Evolutionary conservation across 148 eudicot species (phyloP), one percentile per base, ranked within the genome.

Genomic region (Linanthus parryae): DNA sequence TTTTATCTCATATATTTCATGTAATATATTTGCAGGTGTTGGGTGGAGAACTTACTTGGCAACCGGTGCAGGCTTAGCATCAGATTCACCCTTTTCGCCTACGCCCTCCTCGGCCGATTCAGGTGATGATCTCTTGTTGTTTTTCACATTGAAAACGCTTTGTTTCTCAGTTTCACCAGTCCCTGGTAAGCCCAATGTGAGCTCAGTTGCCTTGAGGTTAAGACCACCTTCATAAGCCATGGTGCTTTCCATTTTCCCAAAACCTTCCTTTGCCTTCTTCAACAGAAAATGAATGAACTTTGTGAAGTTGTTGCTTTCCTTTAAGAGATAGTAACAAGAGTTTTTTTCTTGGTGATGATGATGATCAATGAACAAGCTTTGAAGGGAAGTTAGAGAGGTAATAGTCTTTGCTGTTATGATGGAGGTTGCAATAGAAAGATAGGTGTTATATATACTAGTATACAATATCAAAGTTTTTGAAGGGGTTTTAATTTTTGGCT

Each of bases 121-220:
- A 0, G 68, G 62, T 26, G 48, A 51, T 0, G 72, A 33, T 25
- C 81, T 48, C 51, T 76, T 76, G 82, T 67, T 76, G 53, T 65
- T 74, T 35, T 58, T 69, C 19, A 23, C 45, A 1, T 17, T 34
- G 14, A 60, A 11, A 2, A 35, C 3, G 7, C 44, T 27, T 23
- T 61, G 62, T 30, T 52, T 54, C 56, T 60, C 66, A 7, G 55
- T 41, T 16, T 67, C 75, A 35, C 57, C 65, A 8, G 66, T 51
- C n/a, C 82, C 85, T 0, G 85, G 82, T 49, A 76, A 51, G 1
- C 82, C 85, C 42, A 80, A 37, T 29, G 77, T 59, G 13, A 78
- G 73, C 67, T 78, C 83, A 17, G 83, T 78, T 37, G 74, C 79
- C 65, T 67, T 67, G 45, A 76, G 62, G 36, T 72, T 69, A 7